phyloP scores from a whole-genome alignment of 2,329 filamentous ascomycete genomes.

The Claviceps arundinis region DNA sequence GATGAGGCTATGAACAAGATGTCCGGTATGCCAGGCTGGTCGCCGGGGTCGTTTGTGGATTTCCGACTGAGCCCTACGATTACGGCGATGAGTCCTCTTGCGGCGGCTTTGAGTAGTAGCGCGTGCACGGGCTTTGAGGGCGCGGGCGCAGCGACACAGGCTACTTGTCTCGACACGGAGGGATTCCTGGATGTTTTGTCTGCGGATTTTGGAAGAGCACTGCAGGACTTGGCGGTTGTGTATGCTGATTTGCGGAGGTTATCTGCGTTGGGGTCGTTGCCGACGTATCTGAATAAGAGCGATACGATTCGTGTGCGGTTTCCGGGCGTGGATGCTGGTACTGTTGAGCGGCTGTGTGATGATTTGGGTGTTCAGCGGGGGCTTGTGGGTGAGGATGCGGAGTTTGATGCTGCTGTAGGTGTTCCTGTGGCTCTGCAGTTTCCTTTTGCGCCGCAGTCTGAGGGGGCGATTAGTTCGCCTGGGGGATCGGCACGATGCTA shows the following conservation, averaged over 20 bases:
- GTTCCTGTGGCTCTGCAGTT: slow-evolving; percentile 68
- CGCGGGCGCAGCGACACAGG: slow-evolving; percentile 24
- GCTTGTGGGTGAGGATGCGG: slow-evolving; percentile 60
- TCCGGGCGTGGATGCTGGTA: slow-evolving; percentile 74
- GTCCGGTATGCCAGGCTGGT: slow-evolving; percentile 38
- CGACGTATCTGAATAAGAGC: slow-evolving; percentile 57
- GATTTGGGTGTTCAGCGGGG: slow-evolving; percentile 79
- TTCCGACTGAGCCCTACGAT: slow-evolving; percentile 82
- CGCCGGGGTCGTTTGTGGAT: slow-evolving; percentile 72
- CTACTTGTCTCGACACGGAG: slow-evolving; percentile 61
- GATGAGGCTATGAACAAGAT: slow-evolving; percentile 60
- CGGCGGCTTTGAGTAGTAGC: slow-evolving; percentile 36
- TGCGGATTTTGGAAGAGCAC: slow-evolving; percentile 72
- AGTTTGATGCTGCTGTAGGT: slow-evolving; percentile 55
- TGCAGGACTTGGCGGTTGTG: slow-evolving; percentile 70
- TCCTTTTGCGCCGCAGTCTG: slow-evolving; percentile 59
- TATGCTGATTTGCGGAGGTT: slow-evolving; percentile 72
- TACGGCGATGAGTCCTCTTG: slow-evolving; percentile 69
- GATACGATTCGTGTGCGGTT: slow-evolving; percentile 70
- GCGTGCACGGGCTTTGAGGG: slow-evolving; percentile 28
- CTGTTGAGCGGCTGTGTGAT: slow-evolving; percentile 70
- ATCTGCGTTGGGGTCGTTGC: slow-evolving; percentile 67
- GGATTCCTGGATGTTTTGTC: slow-evolving; percentile 77
- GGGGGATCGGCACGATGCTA: slow-evolving; percentile 34
- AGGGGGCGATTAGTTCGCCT: slow-evolving; percentile 29